phyloP scores from a whole-genome alignment of 2,329 filamentous ascomycete genomes.

The Corniculantispora saksenae region DNA sequence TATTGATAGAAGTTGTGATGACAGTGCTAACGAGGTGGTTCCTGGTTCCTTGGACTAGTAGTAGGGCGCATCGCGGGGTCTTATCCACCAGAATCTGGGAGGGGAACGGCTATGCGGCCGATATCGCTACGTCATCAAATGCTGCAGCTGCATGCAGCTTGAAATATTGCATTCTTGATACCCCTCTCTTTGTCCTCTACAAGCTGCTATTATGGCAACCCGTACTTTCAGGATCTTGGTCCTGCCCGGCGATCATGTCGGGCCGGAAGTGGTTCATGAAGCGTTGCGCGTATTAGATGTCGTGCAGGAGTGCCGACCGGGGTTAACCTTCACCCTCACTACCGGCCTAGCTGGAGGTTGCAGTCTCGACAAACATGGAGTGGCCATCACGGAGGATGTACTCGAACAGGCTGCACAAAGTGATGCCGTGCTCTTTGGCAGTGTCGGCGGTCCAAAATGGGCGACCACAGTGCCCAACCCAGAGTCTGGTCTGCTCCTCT shows the following conservation, averaged over 20 bases:
- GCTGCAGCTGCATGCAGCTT: neutral
- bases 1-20: neutral
- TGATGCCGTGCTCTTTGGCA: slow-evolving; percentile 50
- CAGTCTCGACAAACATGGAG: slow-evolving; percentile 46
- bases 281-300: slow-evolving; percentile 48
- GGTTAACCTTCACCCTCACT: slow-evolving; percentile 31
- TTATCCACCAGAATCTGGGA: neutral
- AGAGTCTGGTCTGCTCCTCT: slow-evolving; percentile 44
- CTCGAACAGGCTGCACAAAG: slow-evolving; percentile 40
- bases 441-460: slow-evolving; percentile 51
- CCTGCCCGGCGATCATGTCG: slow-evolving; percentile 48
- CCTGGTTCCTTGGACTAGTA: neutral
- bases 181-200: neutral
- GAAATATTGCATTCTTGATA: neutral
- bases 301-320: slow-evolving; percentile 34
- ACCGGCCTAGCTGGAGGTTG: slow-evolving; percentile 35
- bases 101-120: neutral
- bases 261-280: slow-evolving; percentile 48
- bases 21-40: neutral
- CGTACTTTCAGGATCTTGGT: slow-evolving; percentile 38
- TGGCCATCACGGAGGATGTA: slow-evolving; percentile 44
- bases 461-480: slow-evolving; percentile 41
- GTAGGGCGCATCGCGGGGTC: slow-evolving; percentile 21
- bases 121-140: neutral
- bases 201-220: neutral